Evolutionary conservation across 2,329 filamentous ascomycete genomes (phyloP), one percentile per base, ranked within the genome.

Genomic region (Aspergillus chevalieri): DNA sequence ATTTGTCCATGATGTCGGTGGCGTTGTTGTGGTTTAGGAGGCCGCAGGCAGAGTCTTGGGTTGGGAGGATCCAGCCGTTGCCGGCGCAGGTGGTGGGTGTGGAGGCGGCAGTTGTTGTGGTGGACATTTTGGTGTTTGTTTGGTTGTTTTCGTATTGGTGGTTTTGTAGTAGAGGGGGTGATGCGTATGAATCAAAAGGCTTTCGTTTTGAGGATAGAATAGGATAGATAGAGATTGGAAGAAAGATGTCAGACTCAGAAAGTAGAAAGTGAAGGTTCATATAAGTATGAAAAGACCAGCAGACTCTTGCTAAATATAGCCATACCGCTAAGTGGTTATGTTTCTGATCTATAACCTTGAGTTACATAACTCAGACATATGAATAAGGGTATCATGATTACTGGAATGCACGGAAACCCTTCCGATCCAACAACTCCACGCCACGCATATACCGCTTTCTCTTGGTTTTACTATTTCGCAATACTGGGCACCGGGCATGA

Each of bases 41-140:
- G 3, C 67, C 77, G 60, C 77, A 79, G 38, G 69, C 71, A 14
- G 68, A 62, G 51, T 79, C 75, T 19, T 61, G 57, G 34, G 65
- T 64, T 14, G 77, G 77, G 36, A 74, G 70, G 50, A 73, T 56
- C 62, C 69, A 78, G 52, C 72, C 57, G 47, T 55, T 63, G 49
- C 57, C 48, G 45, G 52, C 54, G 58, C 60, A 62, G 48, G 53
- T 39, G 44, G 54, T 21, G 42, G 56, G 49, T 28, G 59, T 43
- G 15, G 62, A 47, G 9, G 55, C 49, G 33, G 57, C 28, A 21
- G 59, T 50, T n/a, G 62, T 50, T 15, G 61, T 58, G 36, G 58
- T 38, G 15, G 55, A 52, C 57, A 59, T 63, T 61, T 48, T 57
- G 47, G 36, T 39, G 38, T 19, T 22, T 41, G 38, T 19, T 41